Base-by-base conservation (phyloP, 805 yeast species). In the Yarrowia divulgata region DNA sequence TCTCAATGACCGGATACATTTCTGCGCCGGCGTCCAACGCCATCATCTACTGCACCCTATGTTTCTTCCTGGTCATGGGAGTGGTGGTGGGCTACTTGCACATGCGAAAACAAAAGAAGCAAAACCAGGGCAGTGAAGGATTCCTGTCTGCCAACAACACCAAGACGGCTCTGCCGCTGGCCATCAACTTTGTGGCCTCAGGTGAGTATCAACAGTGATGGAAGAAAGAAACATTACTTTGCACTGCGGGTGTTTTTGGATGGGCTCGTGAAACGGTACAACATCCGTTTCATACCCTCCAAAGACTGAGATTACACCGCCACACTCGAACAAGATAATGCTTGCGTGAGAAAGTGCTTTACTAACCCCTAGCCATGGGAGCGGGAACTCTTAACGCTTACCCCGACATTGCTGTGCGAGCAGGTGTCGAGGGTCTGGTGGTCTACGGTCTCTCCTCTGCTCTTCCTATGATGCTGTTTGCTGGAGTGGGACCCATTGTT, bases 111-210 rank as follows among this genome's bases (percentile, higher is more conserved):
- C 81, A 83, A 50, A 80, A 81, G 54, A 81, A 83, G 49, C 5
- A 57, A 5, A 43, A 57, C 37, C 37, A 57, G 13, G 29, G 40
- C 48, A 54, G 45, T 39, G 66, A n/a, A 16, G 84, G 87, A 7
- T 93, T 90, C 75, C 79, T 93, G 68, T 84, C 93, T 1, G 88
- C 93, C 3, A 91, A 93, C 79, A 89, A 95, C 13, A 87, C 97
- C 0, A 93, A 90, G 74, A 32, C 55, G 72, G 79, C 80, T 42
- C 49, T 91, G 16, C 97, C 97, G 0, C 81, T 93, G 73, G 90
- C 97, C 1, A 82, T 93, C 71, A 93, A 93, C 77, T 93, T 93
- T 77, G 87, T 93, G 68, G 98, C 98, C 64, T 88, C 96, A 73
- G 97, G 97, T 85, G 82, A 81, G 90, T 88, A 76, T 18, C 43